Evolutionary conservation across 1,284 basidiomycete genomes (phyloP).

Genomic region (Wolfiporia cocos): DNA sequence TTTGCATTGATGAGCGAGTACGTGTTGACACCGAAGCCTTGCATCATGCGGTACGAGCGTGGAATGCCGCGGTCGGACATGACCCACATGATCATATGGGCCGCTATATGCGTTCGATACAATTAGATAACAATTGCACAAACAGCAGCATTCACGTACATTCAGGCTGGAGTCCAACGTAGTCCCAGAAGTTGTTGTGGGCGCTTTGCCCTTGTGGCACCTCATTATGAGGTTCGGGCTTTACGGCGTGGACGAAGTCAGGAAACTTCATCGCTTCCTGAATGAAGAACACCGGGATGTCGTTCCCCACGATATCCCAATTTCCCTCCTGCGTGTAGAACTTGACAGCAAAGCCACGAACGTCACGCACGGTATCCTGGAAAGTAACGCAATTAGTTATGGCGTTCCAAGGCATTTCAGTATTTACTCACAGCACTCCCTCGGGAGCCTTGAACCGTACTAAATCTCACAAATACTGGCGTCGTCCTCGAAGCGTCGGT

Average conservation of each 20-base stretch:
- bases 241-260: constrained; percentile 76
- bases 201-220: constrained; percentile 57
- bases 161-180: constrained; percentile 58
- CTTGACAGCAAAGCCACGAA: constrained; percentile 78
- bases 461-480: constrained; percentile 76
- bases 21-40: constrained; percentile 83
- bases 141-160: constrained; percentile 27
- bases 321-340: constrained; percentile 79
- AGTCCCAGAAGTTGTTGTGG: constrained; percentile 86
- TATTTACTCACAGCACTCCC: constrained; percentile 58
- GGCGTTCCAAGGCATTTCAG: too few species aligned
- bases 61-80: constrained; percentile 82
- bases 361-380: constrained; percentile 81
- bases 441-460: constrained; percentile 71
- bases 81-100: constrained; percentile 80
- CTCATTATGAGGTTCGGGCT: constrained; percentile 78
- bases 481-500: constrained; percentile 68
- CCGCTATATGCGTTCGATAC: constrained; percentile 33
- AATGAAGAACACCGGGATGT: constrained; percentile 82
- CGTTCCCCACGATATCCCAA: constrained; percentile 82
- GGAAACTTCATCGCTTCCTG: constrained; percentile 83
- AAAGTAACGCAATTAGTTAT: constrained; percentile 12
- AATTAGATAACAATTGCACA: neutral
- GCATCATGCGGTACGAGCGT: constrained; percentile 80
- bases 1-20: constrained; percentile 64